Base-by-base conservation (phyloP, 257 asterid species). In the Nicotiana tabacum region DNA sequence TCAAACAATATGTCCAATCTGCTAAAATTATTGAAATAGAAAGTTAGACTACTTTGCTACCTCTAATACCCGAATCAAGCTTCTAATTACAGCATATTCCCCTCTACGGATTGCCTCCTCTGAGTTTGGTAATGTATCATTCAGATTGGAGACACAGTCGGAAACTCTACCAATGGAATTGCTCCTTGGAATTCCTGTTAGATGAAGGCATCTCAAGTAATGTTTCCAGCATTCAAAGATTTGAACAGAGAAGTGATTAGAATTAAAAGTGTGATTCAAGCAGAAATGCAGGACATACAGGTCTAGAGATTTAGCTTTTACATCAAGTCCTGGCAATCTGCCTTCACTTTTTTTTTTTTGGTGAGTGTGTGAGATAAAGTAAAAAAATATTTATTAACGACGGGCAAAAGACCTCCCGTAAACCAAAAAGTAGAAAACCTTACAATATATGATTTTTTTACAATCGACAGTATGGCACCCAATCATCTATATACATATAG, bases 41-140 rank as follows among this genome's bases (percentile, higher is more conserved):
- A 82, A 82, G 57, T 83, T 80, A 85, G 80, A 68, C 82, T 77
- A 69, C 78, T 80, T 70, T 83, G 69, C 66, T 87, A 95, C 99
- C 97, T 95, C 99, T 81, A 95, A 87, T 85, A 95, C 99, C 83
- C 99, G 93, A 85, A 93, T 92, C 87, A 95, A 92, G 89, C 99
- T 95, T 90, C 99, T 91, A 88, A 95, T 93, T 83, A 94, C 98
- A 70, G 95, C 85, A 90, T 95, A 95, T 87, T 95, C 99, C 86
- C 99, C 99, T 89, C 96, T 91, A 78, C 91, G 96, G 82, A 94
- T 89, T 81, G 98, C 91, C 88, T 94, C 99, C 87, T 92, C 97
- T 13, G 95, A 89, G 89, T 90, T 92, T 60, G 95, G 92, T 78
- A 91, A 83, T 85, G 89, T 93, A 16, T 90, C 89, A 83, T 87